These are phyloP conservation scores for Teunomyces tritomae DNA, from an alignment of 805 yeast species.

Conservation along the genomic window DNA sequence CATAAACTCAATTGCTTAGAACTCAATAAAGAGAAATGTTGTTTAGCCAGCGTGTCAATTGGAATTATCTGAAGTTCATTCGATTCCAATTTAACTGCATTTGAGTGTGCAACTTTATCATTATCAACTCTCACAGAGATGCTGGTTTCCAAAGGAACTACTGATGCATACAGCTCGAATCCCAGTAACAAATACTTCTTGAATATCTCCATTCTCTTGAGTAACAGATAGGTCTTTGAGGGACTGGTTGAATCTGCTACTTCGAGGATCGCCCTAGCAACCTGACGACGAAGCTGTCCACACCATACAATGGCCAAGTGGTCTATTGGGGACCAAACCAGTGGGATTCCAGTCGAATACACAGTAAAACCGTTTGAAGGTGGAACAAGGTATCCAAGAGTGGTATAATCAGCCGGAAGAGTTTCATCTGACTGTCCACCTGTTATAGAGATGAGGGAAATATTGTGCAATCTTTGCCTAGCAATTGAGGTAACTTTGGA, in stretches of 20 bases:
- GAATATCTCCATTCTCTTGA: constrained; percentile 58
- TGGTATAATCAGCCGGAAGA: constrained; percentile 87
- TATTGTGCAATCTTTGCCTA: constrained; percentile 46
- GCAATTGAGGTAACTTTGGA: constrained; percentile 32
- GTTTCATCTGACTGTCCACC: constrained; percentile 81
- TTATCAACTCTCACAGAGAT: constrained; percentile 8
- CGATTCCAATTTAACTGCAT: background rate
- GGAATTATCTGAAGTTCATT: constrained; percentile 7
- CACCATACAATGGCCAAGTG: constrained; percentile 98
- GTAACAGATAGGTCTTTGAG: constrained; percentile 50
- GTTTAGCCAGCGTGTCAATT: background rate
- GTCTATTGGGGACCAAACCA: constrained; percentile 91
- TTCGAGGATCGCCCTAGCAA: constrained; percentile 60
- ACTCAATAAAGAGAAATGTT: constrained; percentile 18
- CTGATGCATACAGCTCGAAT: constrained; percentile 39
- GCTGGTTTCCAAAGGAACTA: background rate
- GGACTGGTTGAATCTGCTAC: constrained; percentile 51
- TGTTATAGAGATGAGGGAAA: constrained; percentile 79
- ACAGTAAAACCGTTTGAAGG: constrained; percentile 75
- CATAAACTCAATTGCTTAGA: constrained; percentile 8
- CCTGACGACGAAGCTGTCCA: constrained; percentile 68
- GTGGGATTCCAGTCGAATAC: constrained; percentile 81
- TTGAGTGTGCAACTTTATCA: constrained; percentile 5
- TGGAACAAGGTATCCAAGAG: constrained; percentile 70
- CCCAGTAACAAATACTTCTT: constrained; percentile 50